phyloP scores from a whole-genome alignment of 768 basidiomycete genomes.

The Suillus paluster region DNA sequence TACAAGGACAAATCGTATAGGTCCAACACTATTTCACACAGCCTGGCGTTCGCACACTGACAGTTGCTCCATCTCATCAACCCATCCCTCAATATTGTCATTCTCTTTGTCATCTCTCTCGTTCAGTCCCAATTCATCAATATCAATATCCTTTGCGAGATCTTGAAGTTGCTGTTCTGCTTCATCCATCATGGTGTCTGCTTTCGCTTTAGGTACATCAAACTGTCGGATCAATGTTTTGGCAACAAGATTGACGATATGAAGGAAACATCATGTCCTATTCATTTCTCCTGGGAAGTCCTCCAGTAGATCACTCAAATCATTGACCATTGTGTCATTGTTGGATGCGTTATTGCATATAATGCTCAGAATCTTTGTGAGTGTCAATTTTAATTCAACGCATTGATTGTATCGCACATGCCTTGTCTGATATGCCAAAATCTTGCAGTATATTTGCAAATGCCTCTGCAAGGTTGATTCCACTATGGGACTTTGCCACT shows the following conservation, averaged over 20 bases:
- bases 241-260: constrained; percentile 22
- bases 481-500: constrained; percentile 40
- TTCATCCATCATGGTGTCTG: not conserved
- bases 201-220: not conserved
- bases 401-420: constrained; percentile 11
- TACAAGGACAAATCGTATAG: not conserved
- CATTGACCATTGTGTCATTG: constrained; percentile 40
- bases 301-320: constrained; percentile 24
- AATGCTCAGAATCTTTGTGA: constrained; percentile 33
- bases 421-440: constrained; percentile 41
- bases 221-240: constrained; percentile 2
- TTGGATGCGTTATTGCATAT: constrained; percentile 17
- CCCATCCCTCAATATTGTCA: constrained; percentile 18
- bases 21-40: constrained; percentile 15
- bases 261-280: constrained; percentile 19
- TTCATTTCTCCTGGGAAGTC: constrained; percentile 23
- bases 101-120: not conserved
- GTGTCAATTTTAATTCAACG: constrained; percentile 9
- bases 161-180: not conserved
- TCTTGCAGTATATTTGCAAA: constrained; percentile 39
- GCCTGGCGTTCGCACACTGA: constrained; percentile 14
- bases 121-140: not conserved
- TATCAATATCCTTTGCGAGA: not conserved
- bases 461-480: constrained; percentile 37
- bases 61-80: constrained; percentile 22